Base-by-base conservation (phyloP, 1,284 basidiomycete species). In the Cerioporus squamosus region DNA sequence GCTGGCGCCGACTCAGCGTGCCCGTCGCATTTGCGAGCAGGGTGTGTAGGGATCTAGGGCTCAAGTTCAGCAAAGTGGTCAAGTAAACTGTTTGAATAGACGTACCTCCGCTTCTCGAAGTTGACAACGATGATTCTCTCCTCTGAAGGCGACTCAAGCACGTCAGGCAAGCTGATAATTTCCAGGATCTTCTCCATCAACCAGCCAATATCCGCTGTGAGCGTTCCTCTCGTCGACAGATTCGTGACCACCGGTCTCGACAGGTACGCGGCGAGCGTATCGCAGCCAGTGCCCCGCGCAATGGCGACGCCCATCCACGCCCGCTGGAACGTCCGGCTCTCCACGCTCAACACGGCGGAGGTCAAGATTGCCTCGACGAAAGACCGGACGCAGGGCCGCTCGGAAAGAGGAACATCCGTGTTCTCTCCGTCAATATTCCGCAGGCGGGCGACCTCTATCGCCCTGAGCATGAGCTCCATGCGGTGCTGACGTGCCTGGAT, bases 191-290 rank as follows among this genome's bases (percentile, higher is more conserved):
- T 82, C 70, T 94, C 91, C 58, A 93, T 71, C 43, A 93, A 72
- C 91, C 91, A 94, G 8, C 89, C 90, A 62, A 91, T 81, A 68
- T 93, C 91, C 17, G 88, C 81, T 9, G 86, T 85, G 54, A 92
- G 74, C 12, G 80, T 74, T 29, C 84, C 81, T 33, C 77, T 75
- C 24, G 77, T 79, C n/a, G 74, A 67, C 15, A 80, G 73, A 2
- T 77, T 72, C 36, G 79, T 75, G 3, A 81, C 72, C 29, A 68
- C 74, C 3, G 84, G 82, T 46, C 79, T 78, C 14, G 79, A 77
- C 36, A 93, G 72, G 36, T 92, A 71, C 1, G 82, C 75, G 0
- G 74, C 66, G 8, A 93, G 73, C 4, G 84, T 84, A 51, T 93
- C 91, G 53, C 81, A 85, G 8, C 79, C 74, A 10, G 79, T 79